Percentiles rank a stretch among this genome's conserved stretches.
These are phyloP conservation scores for Metschnikowia cerradonensis DNA, from an alignment of 805 yeast species.

Conservation along the genomic window DNA sequence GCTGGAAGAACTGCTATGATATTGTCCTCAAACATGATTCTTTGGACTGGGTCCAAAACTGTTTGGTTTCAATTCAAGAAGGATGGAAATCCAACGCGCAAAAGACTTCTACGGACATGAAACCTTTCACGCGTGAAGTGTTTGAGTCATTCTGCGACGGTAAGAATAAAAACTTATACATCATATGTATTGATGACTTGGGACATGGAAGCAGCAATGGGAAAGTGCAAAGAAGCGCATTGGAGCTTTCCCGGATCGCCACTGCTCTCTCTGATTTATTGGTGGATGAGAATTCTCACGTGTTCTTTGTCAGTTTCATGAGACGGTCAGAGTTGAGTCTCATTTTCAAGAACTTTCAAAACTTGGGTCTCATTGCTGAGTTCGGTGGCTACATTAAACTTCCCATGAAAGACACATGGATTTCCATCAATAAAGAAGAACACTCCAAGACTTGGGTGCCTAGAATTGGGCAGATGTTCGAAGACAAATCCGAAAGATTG, in stretches of 20 bases:
- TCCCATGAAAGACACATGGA: conserved; percentile 53
- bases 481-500: conserved; percentile 65
- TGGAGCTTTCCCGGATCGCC: conserved; percentile 44
- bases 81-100: conserved; percentile 34
- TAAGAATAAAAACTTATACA: conserved; percentile 41
- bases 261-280: conserved; percentile 57
- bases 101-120: conserved; percentile 22
- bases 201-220: conserved; percentile 22
- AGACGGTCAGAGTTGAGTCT: conserved; percentile 63
- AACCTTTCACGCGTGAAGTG: conserved; percentile 29
- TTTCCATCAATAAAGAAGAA: conserved; percentile 50
- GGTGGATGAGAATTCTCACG: conserved; percentile 54
- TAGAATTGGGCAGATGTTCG: conserved; percentile 50
- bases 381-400: conserved; percentile 77
- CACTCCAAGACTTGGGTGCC: conserved; percentile 54
- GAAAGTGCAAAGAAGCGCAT: conserved; percentile 7
- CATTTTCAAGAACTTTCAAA: conserved; percentile 60
- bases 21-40: conserved; percentile 67
- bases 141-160: conserved; percentile 31
- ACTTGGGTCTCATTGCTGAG: conserved; percentile 83
- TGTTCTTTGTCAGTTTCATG: conserved; percentile 67
- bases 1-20: conserved; percentile 62
- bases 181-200: conserved; percentile 50
- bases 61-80: conserved; percentile 49
- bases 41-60: conserved; percentile 62